A percentile compares a stretch with the other conserved stretches of the same genome.
phyloP scores from a whole-genome alignment of 2,329 filamentous ascomycete genomes.

The Talaromyces albobiverticillius region DNA sequence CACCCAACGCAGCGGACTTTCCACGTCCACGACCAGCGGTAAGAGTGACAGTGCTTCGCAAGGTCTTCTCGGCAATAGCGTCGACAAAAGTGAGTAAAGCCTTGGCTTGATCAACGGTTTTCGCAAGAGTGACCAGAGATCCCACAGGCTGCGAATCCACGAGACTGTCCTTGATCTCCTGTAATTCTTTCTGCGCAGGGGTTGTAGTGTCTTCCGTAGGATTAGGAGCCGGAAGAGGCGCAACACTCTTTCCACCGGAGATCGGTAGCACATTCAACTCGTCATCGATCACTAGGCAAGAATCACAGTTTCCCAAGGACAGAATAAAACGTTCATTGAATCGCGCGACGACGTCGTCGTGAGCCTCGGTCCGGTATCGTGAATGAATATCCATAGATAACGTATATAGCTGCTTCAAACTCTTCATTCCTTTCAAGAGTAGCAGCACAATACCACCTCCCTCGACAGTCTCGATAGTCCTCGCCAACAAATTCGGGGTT shows the following conservation, averaged over 20 bases:
- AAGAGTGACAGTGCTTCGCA: constrained; percentile 87
- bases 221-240: constrained; percentile 73
- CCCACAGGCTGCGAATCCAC: constrained; percentile 84
- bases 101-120: constrained; percentile 93
- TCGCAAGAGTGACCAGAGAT: constrained; percentile 76
- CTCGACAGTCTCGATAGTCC: constrained; percentile 96
- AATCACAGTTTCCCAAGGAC: constrained; percentile 90
- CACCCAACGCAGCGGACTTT: constrained; percentile 93
- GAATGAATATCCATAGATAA: constrained; percentile 98
- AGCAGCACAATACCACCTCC: constrained; percentile 89
- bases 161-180: constrained; percentile 81
- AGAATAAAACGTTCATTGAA: constrained; percentile 98
- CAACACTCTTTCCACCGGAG: constrained; percentile 88
- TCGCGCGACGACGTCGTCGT: constrained; percentile 87
- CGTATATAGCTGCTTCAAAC: constrained; percentile 94
- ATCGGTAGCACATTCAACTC: constrained; percentile 97
- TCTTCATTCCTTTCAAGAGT: constrained; percentile 92
- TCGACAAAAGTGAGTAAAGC: constrained; percentile 96
- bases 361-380: constrained; percentile 91
- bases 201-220: constrained; percentile 70
- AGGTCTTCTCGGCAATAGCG: constrained; percentile 91
- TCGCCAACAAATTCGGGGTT: constrained; percentile 91
- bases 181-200: constrained; percentile 70
- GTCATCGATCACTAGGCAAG: constrained; percentile 93
- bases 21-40: constrained; percentile 93